A percentile compares a stretch with the other conserved stretches of the same genome.
Conservation (phyloP, 345 rosid genomes). For the Populus tremula region DNA sequence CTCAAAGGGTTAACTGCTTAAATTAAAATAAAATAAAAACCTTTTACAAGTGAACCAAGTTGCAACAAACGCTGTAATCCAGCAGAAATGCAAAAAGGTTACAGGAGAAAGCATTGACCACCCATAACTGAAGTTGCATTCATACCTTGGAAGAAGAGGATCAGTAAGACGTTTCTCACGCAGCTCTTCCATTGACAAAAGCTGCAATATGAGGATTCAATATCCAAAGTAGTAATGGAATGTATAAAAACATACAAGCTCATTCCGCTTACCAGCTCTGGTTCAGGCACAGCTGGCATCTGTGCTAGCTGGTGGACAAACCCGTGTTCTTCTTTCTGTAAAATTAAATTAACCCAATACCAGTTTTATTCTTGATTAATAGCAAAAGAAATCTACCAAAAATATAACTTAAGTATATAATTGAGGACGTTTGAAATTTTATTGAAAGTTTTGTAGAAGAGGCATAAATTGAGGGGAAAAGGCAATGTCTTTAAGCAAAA, state of each 20-base stretch:
- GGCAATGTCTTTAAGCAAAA: neutral
- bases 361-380: neutral
- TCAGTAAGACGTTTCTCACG: constrained; percentile 80
- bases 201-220: constrained; percentile 53
- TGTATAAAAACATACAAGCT: constrained; percentile 1
- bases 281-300: constrained; percentile 74
- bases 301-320: constrained; percentile 69
- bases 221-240: constrained; percentile 10
- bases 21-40: neutral
- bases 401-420: neutral
- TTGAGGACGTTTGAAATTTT: neutral
- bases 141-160: constrained; percentile 82
- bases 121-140: neutral
- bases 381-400: neutral
- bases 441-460: neutral
- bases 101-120: neutral
- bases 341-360: constrained; percentile 10
- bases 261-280: constrained; percentile 58
- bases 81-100: neutral
- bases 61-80: neutral
- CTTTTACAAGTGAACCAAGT: neutral
- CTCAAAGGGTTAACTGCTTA: neutral
- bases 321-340: constrained; percentile 67
- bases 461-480: neutral
- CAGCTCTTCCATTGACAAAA: constrained; percentile 74